A percentile compares a stretch with the other conserved stretches of the same genome.
These are phyloP conservation scores for Tolypocladium capitatum DNA, from an alignment of 2,329 filamentous ascomycete species.

Conservation along the genomic window DNA sequence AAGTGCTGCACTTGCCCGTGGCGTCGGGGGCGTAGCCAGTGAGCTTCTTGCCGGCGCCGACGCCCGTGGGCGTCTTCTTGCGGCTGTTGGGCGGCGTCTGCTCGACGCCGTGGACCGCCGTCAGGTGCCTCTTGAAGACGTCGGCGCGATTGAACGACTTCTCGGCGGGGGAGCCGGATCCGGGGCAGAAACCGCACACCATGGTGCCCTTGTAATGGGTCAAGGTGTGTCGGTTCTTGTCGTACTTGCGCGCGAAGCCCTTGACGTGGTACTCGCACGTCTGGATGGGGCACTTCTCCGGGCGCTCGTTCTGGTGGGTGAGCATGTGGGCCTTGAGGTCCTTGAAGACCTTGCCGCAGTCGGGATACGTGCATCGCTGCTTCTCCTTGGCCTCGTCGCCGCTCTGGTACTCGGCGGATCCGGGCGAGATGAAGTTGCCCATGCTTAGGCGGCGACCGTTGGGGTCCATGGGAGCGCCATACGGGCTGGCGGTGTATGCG, in stretches of 20 bases:
- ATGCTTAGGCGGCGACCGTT: conserved; percentile 52
- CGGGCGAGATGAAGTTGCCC: conserved; percentile 53
- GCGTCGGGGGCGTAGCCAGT: conserved; percentile 62
- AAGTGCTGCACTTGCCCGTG: conserved; percentile 92
- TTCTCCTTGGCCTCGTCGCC: conserved; percentile 53
- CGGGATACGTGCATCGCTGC: conserved; percentile 65
- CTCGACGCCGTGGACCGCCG: conserved; percentile 81
- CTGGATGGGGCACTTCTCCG: conserved; percentile 86
- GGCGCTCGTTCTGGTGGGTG: conserved; percentile 80
- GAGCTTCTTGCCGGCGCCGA: conserved; percentile 46
- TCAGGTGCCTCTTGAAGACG: conserved; percentile 89
- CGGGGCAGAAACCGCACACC: conserved; percentile 91
- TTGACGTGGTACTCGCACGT: conserved; percentile 88
- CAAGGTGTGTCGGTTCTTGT: conserved; percentile 87
- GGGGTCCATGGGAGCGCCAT: conserved; percentile 29
- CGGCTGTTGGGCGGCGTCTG: conserved; percentile 86
- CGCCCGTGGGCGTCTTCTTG: conserved; percentile 43
- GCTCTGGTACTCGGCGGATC: conserved; percentile 45
- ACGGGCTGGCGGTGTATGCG: conserved; percentile 40
- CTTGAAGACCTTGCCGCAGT: conserved; percentile 79
- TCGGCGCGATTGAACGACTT: conserved; percentile 95
- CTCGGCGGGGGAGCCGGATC: conserved; percentile 74
- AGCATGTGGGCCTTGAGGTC: conserved; percentile 90
- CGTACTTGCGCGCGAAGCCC: conserved; percentile 89
- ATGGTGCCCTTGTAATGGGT: conserved; percentile 97